Base-by-base conservation (phyloP, 306 rosid genomes). In the Citrullus colocynthis region DNA sequence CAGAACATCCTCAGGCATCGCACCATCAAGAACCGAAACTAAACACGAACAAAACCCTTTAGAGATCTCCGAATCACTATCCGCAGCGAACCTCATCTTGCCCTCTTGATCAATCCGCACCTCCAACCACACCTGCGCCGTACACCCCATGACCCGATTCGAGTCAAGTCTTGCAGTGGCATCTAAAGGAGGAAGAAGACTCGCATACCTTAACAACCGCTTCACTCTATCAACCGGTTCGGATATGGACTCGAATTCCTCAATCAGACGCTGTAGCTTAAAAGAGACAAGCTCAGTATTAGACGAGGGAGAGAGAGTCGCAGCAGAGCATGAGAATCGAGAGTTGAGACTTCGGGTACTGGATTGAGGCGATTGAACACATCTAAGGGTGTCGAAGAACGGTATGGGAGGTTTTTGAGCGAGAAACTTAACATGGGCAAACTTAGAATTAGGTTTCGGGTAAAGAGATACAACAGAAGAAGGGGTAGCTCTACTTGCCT, bases 111-210 rank as follows among this genome's bases (percentile, higher is more conserved):
- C 97, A 42, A 92, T 60, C 42, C 71, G 34, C 70, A 82, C 96
- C 39, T 82, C 90, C 64, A 91, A 80, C 99, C 99, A 95, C 6
- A 95, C 99, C 85, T 82, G 89, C 2, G 99, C 91, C 1, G 99
- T 95, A 71, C 99, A 95, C 1, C 99, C 99, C 99, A 95, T 95
- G 28, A 95, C 97, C 81, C 99, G 90, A 85, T 91, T 92, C 49
- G 85, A 54, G 69, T 90, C 93, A 6, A 86, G 86, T 69, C 88
- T 87, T 4, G 49, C 81, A 5, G 90, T 44, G 0, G 88, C 90
- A 0, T 76, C 87, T 49, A 92, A 37, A 17, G 78, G 84, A 0
- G 88, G 80, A 21, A 84, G 85, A 58, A 82, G 84, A 3, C 58
- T 65, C 28, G 93, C 96, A 63, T 85, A 92, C 64, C 81, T 81